Evolutionary conservation across 1,139 yeast genomes (phyloP).

Genomic region (Yamadazyma triangularis): DNA sequence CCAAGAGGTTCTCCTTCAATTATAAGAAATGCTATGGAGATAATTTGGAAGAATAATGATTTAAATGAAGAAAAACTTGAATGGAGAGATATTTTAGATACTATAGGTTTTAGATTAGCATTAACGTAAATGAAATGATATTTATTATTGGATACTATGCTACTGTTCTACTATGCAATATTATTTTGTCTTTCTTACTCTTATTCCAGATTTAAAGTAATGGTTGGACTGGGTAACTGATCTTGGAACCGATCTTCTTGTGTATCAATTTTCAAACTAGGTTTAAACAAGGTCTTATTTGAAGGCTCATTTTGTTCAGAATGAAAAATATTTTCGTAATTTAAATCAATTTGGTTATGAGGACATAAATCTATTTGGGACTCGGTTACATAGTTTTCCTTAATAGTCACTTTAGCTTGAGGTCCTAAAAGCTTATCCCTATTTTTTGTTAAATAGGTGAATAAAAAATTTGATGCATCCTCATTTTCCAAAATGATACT

Average conservation of each 20-base stretch:
- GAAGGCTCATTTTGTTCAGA: background rate
- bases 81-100: conserved; percentile 19
- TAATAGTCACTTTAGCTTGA: conserved; percentile 9
- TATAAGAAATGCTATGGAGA: conserved; percentile 17
- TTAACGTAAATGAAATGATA: no score
- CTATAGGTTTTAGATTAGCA: conserved; percentile 15
- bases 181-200: no score
- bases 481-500: conserved; percentile 38
- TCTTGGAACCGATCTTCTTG: background rate
- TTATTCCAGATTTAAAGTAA: conserved; percentile 6
- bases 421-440: conserved; percentile 4
- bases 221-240: conserved; percentile 12
- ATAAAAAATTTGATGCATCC: conserved; percentile 22
- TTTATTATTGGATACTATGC: no score
- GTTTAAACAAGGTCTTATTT: background rate
- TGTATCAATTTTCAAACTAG: conserved; percentile 4
- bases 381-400: conserved; percentile 9
- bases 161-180: no score
- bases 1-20: conserved; percentile 16
- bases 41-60: conserved; percentile 23
- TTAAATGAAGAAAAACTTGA: conserved; percentile 10
- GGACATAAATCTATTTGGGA: conserved; percentile 1
- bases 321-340: conserved; percentile 10
- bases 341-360: conserved; percentile 10
- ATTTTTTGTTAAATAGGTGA: conserved; percentile 15